These are phyloP conservation scores for Suillus alpinus DNA, from an alignment of 768 basidiomycete genomes.

Conservation along the genomic window DNA sequence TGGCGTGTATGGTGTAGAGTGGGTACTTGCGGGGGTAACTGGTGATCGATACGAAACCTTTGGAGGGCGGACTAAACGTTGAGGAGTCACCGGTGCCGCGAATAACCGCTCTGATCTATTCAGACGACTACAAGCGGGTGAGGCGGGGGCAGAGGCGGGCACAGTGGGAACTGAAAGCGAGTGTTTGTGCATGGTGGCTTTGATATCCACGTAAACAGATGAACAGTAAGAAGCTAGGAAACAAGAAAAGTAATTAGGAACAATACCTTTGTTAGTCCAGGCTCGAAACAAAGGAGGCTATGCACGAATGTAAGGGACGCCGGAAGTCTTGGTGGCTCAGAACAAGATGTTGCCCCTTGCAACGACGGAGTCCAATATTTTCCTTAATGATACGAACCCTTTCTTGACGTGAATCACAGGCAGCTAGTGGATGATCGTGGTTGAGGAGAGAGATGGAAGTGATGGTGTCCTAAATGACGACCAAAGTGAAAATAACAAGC, in stretches of 20 bases:
- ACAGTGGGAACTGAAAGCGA: slow-evolving; percentile 27
- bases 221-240: background rate
- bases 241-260: slow-evolving; percentile 2
- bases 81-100: slow-evolving; percentile 58
- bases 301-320: slow-evolving; percentile 22
- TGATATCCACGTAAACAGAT: slow-evolving; percentile 11
- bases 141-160: slow-evolving; percentile 44
- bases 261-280: slow-evolving; percentile 21
- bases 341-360: slow-evolving; percentile 12
- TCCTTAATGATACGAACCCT: slow-evolving; percentile 3
- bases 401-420: slow-evolving; percentile 16
- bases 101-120: slow-evolving; percentile 28
- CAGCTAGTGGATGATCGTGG: slow-evolving; percentile 7
- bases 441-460: slow-evolving; percentile 12
- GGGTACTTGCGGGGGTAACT: slow-evolving; percentile 51
- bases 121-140: slow-evolving; percentile 38
- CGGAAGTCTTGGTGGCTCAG: slow-evolving; percentile 18
- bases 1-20: slow-evolving; percentile 63
- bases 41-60: slow-evolving; percentile 54
- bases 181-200: slow-evolving; percentile 26
- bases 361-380: slow-evolving; percentile 14
- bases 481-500: slow-evolving; percentile 27
- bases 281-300: slow-evolving; percentile 20
- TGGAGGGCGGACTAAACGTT: slow-evolving; percentile 49
- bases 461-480: slow-evolving; percentile 19